These are phyloP conservation scores for Scheffersomyces coipomensis DNA, from an alignment of 805 yeast species.

Conservation along the genomic window DNA sequence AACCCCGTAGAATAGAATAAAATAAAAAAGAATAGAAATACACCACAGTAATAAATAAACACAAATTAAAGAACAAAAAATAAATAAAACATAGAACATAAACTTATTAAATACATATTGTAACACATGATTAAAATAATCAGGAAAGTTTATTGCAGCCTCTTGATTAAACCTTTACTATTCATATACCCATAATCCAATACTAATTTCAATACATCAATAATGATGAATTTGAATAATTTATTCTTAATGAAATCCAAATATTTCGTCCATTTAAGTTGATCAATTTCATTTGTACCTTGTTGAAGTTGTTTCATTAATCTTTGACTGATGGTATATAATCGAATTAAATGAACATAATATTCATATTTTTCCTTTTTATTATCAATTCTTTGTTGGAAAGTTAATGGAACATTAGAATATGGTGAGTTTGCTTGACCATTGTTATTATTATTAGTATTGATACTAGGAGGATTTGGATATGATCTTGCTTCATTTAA, in stretches of 20 bases:
- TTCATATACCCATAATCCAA: constrained; percentile 27
- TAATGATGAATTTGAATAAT: constrained; percentile 34
- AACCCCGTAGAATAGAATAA: not conserved
- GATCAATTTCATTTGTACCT: constrained; percentile 7
- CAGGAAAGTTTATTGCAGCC: no score
- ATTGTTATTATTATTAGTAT: constrained; percentile 5
- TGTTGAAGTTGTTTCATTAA: constrained; percentile 9
- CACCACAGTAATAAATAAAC: no score
- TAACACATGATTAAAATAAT: no score
- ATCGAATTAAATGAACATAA: constrained; percentile 24
- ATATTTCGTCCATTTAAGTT: constrained; percentile 20
- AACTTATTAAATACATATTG: no score
- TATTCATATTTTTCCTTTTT: constrained; percentile 33
- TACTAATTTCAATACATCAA: constrained; percentile 36
- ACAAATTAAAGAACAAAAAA: no score
- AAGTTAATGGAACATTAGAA: constrained; percentile 5
- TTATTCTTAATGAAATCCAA: constrained; percentile 35
- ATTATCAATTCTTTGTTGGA: constrained; percentile 26
- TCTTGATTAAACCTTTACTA: no score
- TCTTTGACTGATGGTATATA: constrained; percentile 13
- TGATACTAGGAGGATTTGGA: constrained; percentile 10
- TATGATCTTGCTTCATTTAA: constrained; percentile 4
- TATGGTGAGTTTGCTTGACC: not conserved
- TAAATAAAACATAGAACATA: no score
- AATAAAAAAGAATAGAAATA: not conserved